Base-by-base conservation (phyloP, 306 rosid genomes). In the Fagus sylvatica region DNA sequence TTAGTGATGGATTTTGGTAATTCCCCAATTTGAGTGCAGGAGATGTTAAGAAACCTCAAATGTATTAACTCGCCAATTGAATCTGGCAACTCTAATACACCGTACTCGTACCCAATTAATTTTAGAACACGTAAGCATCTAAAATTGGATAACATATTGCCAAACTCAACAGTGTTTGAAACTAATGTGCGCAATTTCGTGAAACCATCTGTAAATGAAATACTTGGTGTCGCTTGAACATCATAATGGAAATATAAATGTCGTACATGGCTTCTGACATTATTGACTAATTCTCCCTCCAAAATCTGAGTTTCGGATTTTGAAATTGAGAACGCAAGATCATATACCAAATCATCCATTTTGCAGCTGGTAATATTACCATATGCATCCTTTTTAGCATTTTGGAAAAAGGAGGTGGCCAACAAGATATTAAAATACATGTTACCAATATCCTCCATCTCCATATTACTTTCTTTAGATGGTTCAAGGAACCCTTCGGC, bases 291-390 rank as follows among this genome's bases (percentile, higher is more conserved):
- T 8, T 67, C 4, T 42, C 4, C 32, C 3, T 6, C 40, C 61
- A 7, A 36, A 43, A 12, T 62, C 36, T 62, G 11, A 7, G 5
- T 54, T 36, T 51, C 36, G 15, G 8, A 12, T 55, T 28, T 37
- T 9, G 68, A 28, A 49, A 62, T 60, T 41, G 39, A 73, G 19
- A 15, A 34, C 2, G 83, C 83, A 22, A 80, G 74, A 22, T 56
- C 79, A 37, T 80, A 75, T 2, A 80, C 37, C 33, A 49, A 53
- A 80, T 80, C 67, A 3, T 74, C 80, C 80, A 80, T 80, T 64
- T 75, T 69, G 13, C 49, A 75, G 7, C 4, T 7, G 6, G 1
- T 12, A 10, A n/a, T 40, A 8, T 7, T 16, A 3, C 22, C 72
- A 16, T 2, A 0, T 0, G 0, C 54, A 17, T 75, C 53, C 46